Base-by-base conservation (phyloP, 1,139 yeast species). In the Zygotorulaspora mrakii region DNA sequence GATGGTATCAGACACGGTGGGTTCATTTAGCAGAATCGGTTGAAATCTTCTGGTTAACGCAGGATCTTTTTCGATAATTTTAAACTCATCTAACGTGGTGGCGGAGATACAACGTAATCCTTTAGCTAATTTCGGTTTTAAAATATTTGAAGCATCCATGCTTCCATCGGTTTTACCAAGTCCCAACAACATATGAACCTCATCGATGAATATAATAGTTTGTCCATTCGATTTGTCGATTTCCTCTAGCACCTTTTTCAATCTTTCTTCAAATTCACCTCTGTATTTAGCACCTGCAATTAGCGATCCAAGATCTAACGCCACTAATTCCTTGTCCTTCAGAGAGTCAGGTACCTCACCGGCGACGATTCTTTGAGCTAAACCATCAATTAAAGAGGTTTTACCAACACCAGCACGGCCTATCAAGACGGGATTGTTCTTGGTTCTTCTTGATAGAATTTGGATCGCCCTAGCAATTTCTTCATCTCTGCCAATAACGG, bases 391-490 rank as follows among this genome's bases (percentile, higher is more conserved):
- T 39, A 91, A 80, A 4, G 96, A 94, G 0, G 97, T 91, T 64
- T 91, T 91, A 66, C 98, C 98, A 0, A 95, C 94, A 66, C 98
- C 98, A 1, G 98, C 97, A 50, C 85, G 79, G 47, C 97, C 98
- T 38, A 89, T 87, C 37, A 91, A 65, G 0, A 91, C 95, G 0
- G 97, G 97, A 58, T 91, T 91, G 59, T 89, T 89, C 62, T 91
- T 91, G 1, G 96, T 88, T 59, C 98, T 72, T 52, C 98, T 71
- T 1, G 96, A 86, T 35, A 91, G 68, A 39, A 91, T 88, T 61
- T 91, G 97, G 40, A 91, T 82, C 0, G 97, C 89, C 42, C 98
- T 71, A 44, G 91, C 74, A 43, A 91, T 91, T 59, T 91, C 98
- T 50, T 88, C 96, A 56, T 91, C 97, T 48, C 98, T 72, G 2